Base-by-base conservation (phyloP, 257 asterid genomes). In the Solanum sitiens region DNA sequence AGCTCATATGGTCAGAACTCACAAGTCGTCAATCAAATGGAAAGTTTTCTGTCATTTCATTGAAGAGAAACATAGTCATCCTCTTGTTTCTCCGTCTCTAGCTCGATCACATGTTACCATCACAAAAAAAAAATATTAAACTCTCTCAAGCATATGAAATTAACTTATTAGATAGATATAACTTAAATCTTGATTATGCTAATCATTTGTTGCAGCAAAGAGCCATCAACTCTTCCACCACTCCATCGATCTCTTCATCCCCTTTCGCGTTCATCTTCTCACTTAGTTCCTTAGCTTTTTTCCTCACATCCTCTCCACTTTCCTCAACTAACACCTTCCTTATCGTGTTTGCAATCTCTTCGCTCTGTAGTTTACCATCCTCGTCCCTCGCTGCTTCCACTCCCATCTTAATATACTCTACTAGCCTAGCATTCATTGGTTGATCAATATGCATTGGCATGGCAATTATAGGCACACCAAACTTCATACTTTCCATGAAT, bases 191-290 rank as follows among this genome's bases (percentile, higher is more conserved):
- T 35, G 4, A 71, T 71, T 32, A 15, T 86, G 91, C 33, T 56
- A 7, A 7, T 72, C 72, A 65, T 47, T 86, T 15, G 65, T 87
- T 68, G 2, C 11, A 13, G 35, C 92, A 90, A 67, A 91, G 87
- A 79, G 85, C 74, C 37, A 87, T 83, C 40, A 92, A 4, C 83
- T 90, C 90, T 27, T 87, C 45, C 33, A 89, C 93, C 20, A 91
- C 93, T 1, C 83, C 88, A 37, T 93, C 94, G 3, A 90, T 89
- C 83, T 91, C 95, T 23, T 89, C 86, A 33, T 91, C 93, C 1
- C 89, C 94, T 25, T 90, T 87, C 3, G 63, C 83, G 42, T 39
- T 88, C 15, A 92, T 88, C 61, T 74, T 89, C 88, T 86, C 87
- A 59, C 93, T 90, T 87, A 91, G 74, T 1, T 21, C 35, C 63